These are phyloP conservation scores for Rubroboletus pulcherrimus DNA, from an alignment of 768 basidiomycete genomes.

Conservation along the genomic window DNA sequence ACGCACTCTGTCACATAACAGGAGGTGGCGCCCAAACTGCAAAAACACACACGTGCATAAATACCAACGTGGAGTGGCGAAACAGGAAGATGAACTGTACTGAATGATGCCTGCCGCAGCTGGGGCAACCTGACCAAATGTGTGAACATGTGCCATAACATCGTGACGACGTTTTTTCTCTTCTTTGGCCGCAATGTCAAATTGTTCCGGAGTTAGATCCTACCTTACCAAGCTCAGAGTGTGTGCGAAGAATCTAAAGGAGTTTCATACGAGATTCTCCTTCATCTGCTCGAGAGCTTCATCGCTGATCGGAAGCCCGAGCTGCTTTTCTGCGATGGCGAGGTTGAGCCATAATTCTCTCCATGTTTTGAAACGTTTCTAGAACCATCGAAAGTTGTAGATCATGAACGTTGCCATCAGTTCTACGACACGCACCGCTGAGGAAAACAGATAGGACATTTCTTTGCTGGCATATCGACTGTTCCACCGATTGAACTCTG, in stretches of 20 bases:
- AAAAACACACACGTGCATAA: constrained; percentile 10
- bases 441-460: constrained; percentile 97
- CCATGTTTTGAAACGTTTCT: constrained; percentile 98
- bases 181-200: constrained; percentile 86
- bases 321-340: constrained; percentile 93
- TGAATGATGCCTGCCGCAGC: constrained; percentile 96
- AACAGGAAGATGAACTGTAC: constrained; percentile 39
- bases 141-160: constrained; percentile 99
- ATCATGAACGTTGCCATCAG: neutral
- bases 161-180: constrained; percentile 98
- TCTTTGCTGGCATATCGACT: constrained; percentile 99
- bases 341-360: constrained; percentile 93
- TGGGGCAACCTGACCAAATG: constrained; percentile 90
- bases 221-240: constrained; percentile 30
- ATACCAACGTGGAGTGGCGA: constrained; percentile 5
- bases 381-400: neutral
- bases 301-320: constrained; percentile 86
- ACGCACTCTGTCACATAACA: constrained; percentile 98
- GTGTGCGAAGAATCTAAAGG: neutral
- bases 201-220: constrained; percentile 85
- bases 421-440: constrained; percentile 53
- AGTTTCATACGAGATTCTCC: constrained; percentile 65
- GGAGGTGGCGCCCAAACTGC: constrained; percentile 90
- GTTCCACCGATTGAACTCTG: constrained; percentile 6
- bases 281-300: constrained; percentile 94